phyloP scores from a whole-genome alignment of 1,284 basidiomycete species.

The Wallemia mellicola region DNA sequence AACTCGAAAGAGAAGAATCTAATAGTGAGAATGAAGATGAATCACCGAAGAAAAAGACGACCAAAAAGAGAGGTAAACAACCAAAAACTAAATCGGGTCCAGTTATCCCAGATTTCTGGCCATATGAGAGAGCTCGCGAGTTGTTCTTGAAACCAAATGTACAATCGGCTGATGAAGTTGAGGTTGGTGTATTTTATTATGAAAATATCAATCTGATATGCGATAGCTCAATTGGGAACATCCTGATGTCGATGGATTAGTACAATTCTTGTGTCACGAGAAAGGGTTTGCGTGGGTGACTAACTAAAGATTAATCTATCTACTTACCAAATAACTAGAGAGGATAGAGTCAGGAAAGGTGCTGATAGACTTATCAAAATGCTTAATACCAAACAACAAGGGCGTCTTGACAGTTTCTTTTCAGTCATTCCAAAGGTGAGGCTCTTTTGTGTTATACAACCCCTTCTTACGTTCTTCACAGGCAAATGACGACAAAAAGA shows the following conservation, averaged over 20 bases:
- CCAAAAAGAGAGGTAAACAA: constrained; percentile 5
- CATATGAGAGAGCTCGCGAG: constrained; percentile 77
- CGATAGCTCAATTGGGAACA: constrained; percentile 65
- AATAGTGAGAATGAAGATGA: constrained; percentile 10
- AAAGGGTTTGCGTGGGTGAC: constrained; percentile 85
- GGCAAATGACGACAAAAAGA: not conserved
- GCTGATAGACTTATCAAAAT: constrained; percentile 73
- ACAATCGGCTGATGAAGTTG: constrained; percentile 50
- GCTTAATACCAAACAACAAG: constrained; percentile 75
- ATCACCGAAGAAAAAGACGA: constrained; percentile 11
- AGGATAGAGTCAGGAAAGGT: constrained; percentile 83
- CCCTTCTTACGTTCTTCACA: no score
- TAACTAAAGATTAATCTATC: no score
- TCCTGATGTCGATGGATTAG: constrained; percentile 75
- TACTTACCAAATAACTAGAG: constrained; percentile 23
- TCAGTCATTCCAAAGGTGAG: constrained; percentile 27
- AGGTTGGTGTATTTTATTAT: constrained; percentile 23
- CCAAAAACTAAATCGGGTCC: constrained; percentile 22
- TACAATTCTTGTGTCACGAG: constrained; percentile 75
- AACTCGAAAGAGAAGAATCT: constrained; percentile 4
- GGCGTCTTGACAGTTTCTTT: constrained; percentile 85
- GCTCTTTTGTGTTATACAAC: no score
- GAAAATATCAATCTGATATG: not conserved
- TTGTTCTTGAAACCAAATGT: constrained; percentile 75
- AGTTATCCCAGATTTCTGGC: constrained; percentile 74